These are phyloP conservation scores for Pyronema omphalodes DNA, from an alignment of 495 filamentous ascomycete genomes.

Conservation along the genomic window DNA sequence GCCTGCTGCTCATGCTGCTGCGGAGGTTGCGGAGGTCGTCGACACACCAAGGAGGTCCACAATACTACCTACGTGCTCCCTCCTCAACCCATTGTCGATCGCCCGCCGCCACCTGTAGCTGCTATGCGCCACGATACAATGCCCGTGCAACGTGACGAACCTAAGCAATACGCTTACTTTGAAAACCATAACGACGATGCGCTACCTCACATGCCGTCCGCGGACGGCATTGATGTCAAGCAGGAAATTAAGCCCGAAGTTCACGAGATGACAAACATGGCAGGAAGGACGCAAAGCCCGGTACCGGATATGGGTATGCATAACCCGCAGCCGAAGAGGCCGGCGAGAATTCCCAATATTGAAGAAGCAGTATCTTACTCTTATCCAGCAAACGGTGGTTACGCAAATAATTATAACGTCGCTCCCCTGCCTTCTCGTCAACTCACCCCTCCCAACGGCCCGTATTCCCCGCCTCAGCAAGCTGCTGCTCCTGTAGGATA, in stretches of 20 bases:
- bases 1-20: constrained; percentile 21
- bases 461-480: too few relatives aligned
- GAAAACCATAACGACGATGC: constrained; percentile 13
- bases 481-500: too few relatives aligned
- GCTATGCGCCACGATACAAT: constrained; percentile 11
- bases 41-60: background rate
- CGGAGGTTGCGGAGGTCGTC: constrained; percentile 8
- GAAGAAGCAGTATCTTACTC: too few relatives aligned
- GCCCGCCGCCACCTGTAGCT: background rate
- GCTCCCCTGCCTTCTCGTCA: too few relatives aligned
- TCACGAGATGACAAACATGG: constrained; percentile 7
- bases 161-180: constrained; percentile 17
- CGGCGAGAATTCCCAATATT: background rate
- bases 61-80: background rate
- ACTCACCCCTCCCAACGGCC: too few relatives aligned
- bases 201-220: constrained; percentile 15
- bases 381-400: too few relatives aligned
- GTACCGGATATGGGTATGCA: background rate
- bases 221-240: constrained; percentile 13
- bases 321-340: background rate
- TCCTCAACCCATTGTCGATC: background rate
- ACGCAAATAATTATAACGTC: too few relatives aligned
- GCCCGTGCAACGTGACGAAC: constrained; percentile 3
- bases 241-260: constrained; percentile 10
- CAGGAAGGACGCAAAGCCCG: background rate